Evolutionary conservation across 768 basidiomycete genomes (phyloP).

Genomic region (Tricholoma flavovirens): DNA sequence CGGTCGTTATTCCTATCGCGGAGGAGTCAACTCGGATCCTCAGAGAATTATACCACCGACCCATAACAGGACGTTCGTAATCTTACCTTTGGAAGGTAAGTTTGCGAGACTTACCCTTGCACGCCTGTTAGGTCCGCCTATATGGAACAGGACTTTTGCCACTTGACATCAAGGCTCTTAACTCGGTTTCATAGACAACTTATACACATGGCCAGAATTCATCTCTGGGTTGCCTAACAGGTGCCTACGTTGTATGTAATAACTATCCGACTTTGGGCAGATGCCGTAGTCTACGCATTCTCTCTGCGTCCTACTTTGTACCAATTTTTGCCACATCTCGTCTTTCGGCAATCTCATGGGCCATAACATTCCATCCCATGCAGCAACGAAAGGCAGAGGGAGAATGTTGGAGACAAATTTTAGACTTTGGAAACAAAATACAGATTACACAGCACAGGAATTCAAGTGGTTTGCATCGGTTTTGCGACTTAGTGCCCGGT

Average conservation of each 20-base stretch:
- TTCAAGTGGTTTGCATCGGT: constrained; percentile 4
- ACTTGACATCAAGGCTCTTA: background rate
- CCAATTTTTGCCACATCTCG: background rate
- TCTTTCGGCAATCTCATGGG: background rate
- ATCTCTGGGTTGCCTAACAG: background rate
- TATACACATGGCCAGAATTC: too few species aligned
- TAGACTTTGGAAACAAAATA: too few species aligned
- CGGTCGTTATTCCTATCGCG: constrained; percentile 64
- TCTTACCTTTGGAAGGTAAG: background rate
- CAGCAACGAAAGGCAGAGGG: too few species aligned
- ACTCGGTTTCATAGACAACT: background rate
- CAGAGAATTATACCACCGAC: background rate
- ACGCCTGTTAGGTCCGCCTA: background rate
- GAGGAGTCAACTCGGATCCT: constrained; percentile 30
- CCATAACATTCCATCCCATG: background rate
- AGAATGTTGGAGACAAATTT: too few species aligned
- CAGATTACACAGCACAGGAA: background rate
- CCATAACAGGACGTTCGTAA: background rate
- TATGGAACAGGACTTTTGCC: background rate
- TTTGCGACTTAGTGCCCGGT: constrained; percentile 49
- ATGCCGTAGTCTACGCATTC: background rate
- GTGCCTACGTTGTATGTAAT: background rate
- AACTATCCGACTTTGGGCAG: background rate
- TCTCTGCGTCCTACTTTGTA: background rate
- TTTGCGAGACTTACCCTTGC: background rate